phyloP scores from a whole-genome alignment of 164 flowering plant genomes.

The Stephania yunnanensis region DNA sequence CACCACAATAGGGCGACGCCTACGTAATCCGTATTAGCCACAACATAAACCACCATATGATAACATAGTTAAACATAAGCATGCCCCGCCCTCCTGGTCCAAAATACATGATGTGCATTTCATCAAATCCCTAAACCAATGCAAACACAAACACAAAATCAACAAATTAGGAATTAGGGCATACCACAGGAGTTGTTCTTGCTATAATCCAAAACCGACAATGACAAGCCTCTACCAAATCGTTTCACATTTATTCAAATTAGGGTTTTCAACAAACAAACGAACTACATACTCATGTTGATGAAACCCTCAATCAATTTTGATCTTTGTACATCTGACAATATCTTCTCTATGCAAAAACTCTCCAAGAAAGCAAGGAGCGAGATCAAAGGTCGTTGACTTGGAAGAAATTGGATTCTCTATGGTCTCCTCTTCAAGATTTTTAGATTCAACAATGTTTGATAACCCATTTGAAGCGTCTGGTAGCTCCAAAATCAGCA shows the following conservation, averaged over 20 bases:
- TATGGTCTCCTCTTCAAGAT: no score
- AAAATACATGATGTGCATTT: no score
- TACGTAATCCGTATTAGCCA: constrained; percentile 87
- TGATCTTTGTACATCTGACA: constrained; percentile 58
- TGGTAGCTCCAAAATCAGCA: no score
- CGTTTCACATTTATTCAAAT: neutral
- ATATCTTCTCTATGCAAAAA: constrained; percentile 70
- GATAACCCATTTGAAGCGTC: no score
- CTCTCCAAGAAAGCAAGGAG: constrained; percentile 92
- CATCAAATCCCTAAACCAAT: no score
- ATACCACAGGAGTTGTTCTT: constrained; percentile 92
- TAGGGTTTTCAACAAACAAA: neutral
- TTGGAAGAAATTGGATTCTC: constrained; percentile 69
- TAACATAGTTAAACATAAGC: constrained; percentile 97
- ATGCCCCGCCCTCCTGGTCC: constrained; percentile 94
- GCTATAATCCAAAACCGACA: constrained; percentile 86
- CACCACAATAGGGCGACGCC: constrained; percentile 91
- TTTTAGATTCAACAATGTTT: no score
- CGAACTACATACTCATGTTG: neutral
- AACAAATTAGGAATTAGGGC: constrained; percentile 14
- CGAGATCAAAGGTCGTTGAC: constrained; percentile 83
- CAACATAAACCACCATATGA: constrained; percentile 89
- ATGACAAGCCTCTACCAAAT: constrained; percentile 96
- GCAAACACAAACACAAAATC: neutral
- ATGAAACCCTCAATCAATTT: neutral